phyloP scores from a whole-genome alignment of 306 rosid species.

The Medicago arabica region DNA sequence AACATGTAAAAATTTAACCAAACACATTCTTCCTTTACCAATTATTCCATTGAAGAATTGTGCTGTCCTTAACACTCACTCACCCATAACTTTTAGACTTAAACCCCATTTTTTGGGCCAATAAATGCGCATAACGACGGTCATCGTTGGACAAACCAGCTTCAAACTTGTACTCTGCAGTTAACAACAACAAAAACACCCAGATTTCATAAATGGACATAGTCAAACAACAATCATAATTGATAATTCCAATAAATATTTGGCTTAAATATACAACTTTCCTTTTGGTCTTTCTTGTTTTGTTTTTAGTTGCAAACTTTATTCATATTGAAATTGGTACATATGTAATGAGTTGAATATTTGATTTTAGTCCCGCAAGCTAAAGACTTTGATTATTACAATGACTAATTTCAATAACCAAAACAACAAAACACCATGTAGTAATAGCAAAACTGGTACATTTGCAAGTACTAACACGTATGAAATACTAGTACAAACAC shows the following conservation, averaged over 20 bases:
- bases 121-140: slow-evolving; percentile 68
- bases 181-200: slow-evolving; percentile 9
- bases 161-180: slow-evolving; percentile 71
- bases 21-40: slow-evolving; percentile 13
- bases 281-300: background rate
- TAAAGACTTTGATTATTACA: background rate
- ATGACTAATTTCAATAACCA: background rate
- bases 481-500: too few relatives aligned
- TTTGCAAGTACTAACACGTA: background rate
- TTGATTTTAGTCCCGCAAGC: background rate
- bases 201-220: slow-evolving; percentile 25
- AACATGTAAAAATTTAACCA: background rate
- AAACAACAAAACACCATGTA: background rate
- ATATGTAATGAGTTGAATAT: background rate
- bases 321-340: background rate
- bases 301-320: background rate
- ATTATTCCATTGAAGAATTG: slow-evolving; percentile 33
- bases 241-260: background rate
- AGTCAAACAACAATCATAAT: background rate
- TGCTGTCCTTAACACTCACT: slow-evolving; percentile 61
- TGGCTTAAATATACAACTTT: background rate
- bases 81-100: slow-evolving; percentile 85
- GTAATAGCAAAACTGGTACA: background rate
- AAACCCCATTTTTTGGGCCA: slow-evolving; percentile 62
- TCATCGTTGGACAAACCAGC: slow-evolving; percentile 54